These are phyloP conservation scores for Lasiosphaeria hispida DNA, from an alignment of 495 filamentous ascomycete species.

Conservation along the genomic window DNA sequence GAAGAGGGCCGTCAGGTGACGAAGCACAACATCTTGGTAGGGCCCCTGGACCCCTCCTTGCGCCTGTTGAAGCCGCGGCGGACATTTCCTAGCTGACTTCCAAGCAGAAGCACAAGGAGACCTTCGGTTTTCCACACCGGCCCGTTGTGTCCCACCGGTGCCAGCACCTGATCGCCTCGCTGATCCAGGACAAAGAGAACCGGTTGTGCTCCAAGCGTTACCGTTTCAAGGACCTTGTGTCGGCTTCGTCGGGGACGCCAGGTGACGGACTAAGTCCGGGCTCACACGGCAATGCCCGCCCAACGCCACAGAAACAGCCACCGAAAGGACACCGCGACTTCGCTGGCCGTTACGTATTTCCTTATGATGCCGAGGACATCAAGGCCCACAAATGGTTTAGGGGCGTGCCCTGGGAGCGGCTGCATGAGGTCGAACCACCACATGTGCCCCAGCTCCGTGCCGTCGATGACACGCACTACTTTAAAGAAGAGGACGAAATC, in stretches of 20 bases:
- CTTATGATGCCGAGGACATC: slow-evolving; percentile 75
- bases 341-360: slow-evolving; percentile 64
- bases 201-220: slow-evolving; percentile 76
- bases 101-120: slow-evolving; percentile 41
- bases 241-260: slow-evolving; percentile 14
- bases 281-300: not conserved
- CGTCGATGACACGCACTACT: slow-evolving; percentile 84
- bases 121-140: slow-evolving; percentile 63
- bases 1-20: slow-evolving; percentile 73
- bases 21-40: slow-evolving; percentile 74
- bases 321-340: slow-evolving; percentile 30
- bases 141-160: slow-evolving; percentile 58
- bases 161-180: slow-evolving; percentile 68
- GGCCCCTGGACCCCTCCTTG: slow-evolving; percentile 23
- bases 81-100: not conserved
- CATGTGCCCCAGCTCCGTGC: slow-evolving; percentile 68
- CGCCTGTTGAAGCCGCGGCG: not conserved
- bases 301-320: slow-evolving; percentile 1
- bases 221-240: slow-evolving; percentile 55
- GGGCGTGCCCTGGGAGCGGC: slow-evolving; percentile 62
- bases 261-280: not conserved
- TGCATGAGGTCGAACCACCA: slow-evolving; percentile 68
- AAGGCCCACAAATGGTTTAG: slow-evolving; percentile 73
- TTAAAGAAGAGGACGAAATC: slow-evolving; percentile 75
- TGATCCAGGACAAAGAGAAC: slow-evolving; percentile 73